phyloP scores from a whole-genome alignment of 2,329 filamentous ascomycete species.

The Epicoccum sorghinum region DNA sequence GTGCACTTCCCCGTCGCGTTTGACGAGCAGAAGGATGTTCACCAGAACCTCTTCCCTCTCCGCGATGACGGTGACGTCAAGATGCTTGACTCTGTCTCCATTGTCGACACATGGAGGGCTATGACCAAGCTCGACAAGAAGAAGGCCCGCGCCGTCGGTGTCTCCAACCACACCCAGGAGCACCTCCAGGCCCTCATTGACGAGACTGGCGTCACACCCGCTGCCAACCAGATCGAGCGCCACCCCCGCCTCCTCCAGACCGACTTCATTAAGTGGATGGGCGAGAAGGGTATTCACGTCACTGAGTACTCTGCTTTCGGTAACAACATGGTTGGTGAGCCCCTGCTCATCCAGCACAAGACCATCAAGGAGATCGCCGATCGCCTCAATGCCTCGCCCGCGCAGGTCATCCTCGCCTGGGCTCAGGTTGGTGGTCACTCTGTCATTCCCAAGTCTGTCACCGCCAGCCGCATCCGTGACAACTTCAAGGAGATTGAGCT shows the following conservation, averaged over 20 bases:
- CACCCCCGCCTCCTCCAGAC: slow-evolving; percentile 37
- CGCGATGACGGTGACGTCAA: slow-evolving; percentile 19
- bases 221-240: slow-evolving; percentile 41
- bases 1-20: slow-evolving; percentile 69
- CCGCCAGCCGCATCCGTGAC: slow-evolving; percentile 35
- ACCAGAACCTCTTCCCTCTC: slow-evolving; percentile 35
- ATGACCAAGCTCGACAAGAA: slow-evolving; percentile 49
- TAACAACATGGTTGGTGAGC: slow-evolving; percentile 61
- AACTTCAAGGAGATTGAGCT: slow-evolving; percentile 44
- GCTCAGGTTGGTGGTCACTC: slow-evolving; percentile 67
- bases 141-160: slow-evolving; percentile 38
- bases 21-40: slow-evolving; percentile 52
- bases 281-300: slow-evolving; percentile 40
- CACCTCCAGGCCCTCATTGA: slow-evolving; percentile 61
- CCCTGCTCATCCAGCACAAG: slow-evolving; percentile 51
- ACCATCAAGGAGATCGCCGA: slow-evolving; percentile 71
- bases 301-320: slow-evolving; percentile 54
- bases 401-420: slow-evolving; percentile 86
- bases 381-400: slow-evolving; percentile 68
- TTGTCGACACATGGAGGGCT: slow-evolving; percentile 44
- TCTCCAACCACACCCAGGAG: slow-evolving; percentile 41
- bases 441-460: slow-evolving; percentile 44
- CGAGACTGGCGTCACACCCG: slow-evolving; percentile 36
- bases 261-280: slow-evolving; percentile 38
- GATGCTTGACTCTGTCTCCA: slow-evolving; percentile 63